Evolutionary conservation across 441 rosid genomes (phyloP).

Genomic region (Adansonia rubrostipa): DNA sequence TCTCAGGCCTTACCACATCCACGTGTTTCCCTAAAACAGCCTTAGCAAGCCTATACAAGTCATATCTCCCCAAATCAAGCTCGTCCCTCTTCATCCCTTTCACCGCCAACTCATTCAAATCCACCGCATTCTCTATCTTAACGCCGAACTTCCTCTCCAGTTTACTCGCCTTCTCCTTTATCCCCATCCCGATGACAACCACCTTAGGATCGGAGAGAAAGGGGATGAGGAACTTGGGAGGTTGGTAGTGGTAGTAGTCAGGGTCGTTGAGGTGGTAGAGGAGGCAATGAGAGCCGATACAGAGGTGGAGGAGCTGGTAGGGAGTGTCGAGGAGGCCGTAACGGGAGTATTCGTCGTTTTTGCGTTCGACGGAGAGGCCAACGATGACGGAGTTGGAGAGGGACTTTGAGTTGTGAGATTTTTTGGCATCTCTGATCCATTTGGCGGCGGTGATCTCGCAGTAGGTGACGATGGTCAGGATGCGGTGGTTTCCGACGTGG

Average conservation of each 20-base stretch:
- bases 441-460: background rate
- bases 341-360: background rate
- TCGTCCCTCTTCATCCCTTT: constrained; percentile 10
- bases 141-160: background rate
- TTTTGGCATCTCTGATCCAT: background rate
- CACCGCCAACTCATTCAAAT: constrained; percentile 15
- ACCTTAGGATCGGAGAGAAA: background rate
- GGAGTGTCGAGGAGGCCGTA: background rate
- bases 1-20: background rate
- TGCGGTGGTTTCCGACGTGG: background rate
- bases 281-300: constrained; percentile 9
- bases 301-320: background rate
- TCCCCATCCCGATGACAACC: background rate
- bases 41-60: constrained; percentile 7
- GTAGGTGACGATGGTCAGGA: constrained; percentile 15
- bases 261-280: background rate
- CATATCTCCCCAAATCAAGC: constrained; percentile 3
- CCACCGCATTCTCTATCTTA: constrained; percentile 4
- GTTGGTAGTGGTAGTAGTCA: background rate
- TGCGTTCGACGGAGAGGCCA: background rate
- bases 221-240: background rate
- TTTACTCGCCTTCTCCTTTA: background rate
- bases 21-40: constrained; percentile 6
- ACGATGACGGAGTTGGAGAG: background rate
- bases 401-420: background rate